Percentiles rank a stretch among this genome's conserved stretches.
These are phyloP conservation scores for Leishmania martiniquensis DNA, from an alignment of 208 protist species.

Conservation along the genomic window DNA sequence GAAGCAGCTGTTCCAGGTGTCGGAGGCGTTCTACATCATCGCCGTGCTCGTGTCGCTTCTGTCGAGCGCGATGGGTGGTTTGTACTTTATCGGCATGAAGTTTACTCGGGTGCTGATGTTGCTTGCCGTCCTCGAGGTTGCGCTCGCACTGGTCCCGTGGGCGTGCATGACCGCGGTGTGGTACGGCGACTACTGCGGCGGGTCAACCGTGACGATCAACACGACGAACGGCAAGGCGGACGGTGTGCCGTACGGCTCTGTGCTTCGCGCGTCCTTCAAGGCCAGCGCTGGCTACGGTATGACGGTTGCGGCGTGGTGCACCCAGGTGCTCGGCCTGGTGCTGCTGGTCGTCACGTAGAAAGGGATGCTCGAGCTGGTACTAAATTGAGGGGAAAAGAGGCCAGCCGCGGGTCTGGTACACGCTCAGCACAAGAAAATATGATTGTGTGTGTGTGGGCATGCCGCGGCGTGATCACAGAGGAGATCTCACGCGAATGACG, in stretches of 20 bases:
- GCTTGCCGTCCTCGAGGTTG: constrained; percentile 29
- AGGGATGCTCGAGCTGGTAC: background rate
- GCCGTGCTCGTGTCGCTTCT: constrained; percentile 46
- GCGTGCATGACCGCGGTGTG: constrained; percentile 56
- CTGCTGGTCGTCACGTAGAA: constrained; percentile 25
- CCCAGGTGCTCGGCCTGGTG: constrained; percentile 41
- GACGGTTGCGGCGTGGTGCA: constrained; percentile 46
- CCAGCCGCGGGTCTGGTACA: background rate
- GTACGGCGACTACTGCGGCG: constrained; percentile 39
- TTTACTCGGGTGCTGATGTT: constrained; percentile 27
- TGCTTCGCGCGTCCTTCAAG: constrained; percentile 38
- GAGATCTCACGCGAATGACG: background rate
- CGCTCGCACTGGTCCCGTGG: constrained; percentile 51
- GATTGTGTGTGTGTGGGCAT: background rate
- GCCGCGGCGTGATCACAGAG: background rate
- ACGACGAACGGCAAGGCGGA: constrained; percentile 17
- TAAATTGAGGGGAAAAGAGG: background rate
- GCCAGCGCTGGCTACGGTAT: constrained; percentile 46
- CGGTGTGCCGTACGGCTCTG: constrained; percentile 28
- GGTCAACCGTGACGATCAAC: constrained; percentile 7
- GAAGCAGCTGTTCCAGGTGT: constrained; percentile 49
- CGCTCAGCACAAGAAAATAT: no score
- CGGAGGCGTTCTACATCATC: constrained; percentile 68
- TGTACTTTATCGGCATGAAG: constrained; percentile 43
- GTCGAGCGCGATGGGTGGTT: constrained; percentile 19